phyloP scores from a whole-genome alignment of 1,139 yeast genomes.

The Yamadazyma pseudoaaseri region DNA sequence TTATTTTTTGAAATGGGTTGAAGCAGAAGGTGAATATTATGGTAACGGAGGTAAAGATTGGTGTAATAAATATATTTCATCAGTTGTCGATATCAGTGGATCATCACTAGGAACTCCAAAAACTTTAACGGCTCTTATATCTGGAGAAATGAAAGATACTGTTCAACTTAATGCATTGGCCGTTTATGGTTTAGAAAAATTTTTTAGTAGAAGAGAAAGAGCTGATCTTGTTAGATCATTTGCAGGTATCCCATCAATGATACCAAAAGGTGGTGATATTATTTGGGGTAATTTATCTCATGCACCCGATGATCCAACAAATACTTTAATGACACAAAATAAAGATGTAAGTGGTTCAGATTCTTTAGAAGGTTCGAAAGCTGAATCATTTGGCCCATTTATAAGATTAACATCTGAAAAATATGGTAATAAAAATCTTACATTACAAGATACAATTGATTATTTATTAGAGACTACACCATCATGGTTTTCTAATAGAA shows the following conservation, averaged over 20 bases:
- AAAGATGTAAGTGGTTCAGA: constrained; percentile 18
- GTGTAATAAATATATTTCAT: constrained; percentile 81
- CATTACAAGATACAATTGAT: constrained; percentile 67
- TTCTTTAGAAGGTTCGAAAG: constrained; percentile 23
- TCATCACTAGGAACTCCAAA: constrained; percentile 91
- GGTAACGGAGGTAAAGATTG: constrained; percentile 89
- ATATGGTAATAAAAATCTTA: constrained; percentile 42
- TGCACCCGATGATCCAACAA: constrained; percentile 63
- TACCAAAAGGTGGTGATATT: constrained; percentile 90
- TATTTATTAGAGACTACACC: constrained; percentile 66
- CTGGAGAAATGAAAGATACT: constrained; percentile 98
- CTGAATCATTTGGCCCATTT: constrained; percentile 70
- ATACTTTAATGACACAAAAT: constrained; percentile 25
- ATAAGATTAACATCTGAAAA: constrained; percentile 54
- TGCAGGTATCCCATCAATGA: constrained; percentile 94
- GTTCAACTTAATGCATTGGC: constrained; percentile 92
- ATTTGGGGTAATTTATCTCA: constrained; percentile 75
- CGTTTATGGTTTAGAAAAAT: constrained; percentile 89
- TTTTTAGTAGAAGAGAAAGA: constrained; percentile 86
- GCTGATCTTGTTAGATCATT: constrained; percentile 80
- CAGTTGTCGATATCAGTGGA: constrained; percentile 86
- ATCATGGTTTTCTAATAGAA: constrained; percentile 68
- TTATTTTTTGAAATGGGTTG: constrained; percentile 94
- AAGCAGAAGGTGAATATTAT: constrained; percentile 71
- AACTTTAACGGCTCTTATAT: constrained; percentile 82